phyloP scores from a whole-genome alignment of 2,329 filamentous ascomycete genomes.

The Neopestalotiopsis clavispora region DNA sequence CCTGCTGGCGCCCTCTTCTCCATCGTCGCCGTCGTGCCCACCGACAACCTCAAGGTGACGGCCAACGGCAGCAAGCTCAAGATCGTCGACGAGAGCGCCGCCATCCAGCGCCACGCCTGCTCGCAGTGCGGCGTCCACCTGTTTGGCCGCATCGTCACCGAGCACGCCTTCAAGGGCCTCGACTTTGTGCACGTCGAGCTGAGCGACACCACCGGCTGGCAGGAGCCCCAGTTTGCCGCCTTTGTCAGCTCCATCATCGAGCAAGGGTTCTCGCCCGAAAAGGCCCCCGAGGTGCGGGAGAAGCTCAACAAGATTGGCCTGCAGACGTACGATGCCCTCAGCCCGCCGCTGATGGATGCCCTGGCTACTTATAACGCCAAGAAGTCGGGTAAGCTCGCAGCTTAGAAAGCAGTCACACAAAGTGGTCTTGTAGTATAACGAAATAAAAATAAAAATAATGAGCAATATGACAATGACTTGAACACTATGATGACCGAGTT shows the following conservation, averaged over 20 bases:
- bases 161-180: constrained; percentile 71
- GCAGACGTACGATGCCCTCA: constrained; percentile 66
- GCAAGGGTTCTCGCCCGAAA: constrained; percentile 63
- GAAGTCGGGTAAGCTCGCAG: constrained; percentile 39
- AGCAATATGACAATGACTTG: too few species aligned
- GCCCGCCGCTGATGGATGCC: constrained; percentile 66
- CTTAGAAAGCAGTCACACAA: background rate
- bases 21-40: constrained; percentile 65
- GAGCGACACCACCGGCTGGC: constrained; percentile 66
- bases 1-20: constrained; percentile 67
- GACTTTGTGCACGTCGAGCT: constrained; percentile 72
- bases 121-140: constrained; percentile 64
- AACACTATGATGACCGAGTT: too few species aligned
- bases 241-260: constrained; percentile 73
- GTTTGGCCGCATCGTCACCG: constrained; percentile 67
- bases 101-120: constrained; percentile 67
- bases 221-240: constrained; percentile 72
- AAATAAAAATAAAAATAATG: background rate
- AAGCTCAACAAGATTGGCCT: constrained; percentile 60
- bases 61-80: constrained; percentile 62
- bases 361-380: constrained; percentile 61
- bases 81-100: constrained; percentile 59
- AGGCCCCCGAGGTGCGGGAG: constrained; percentile 58
- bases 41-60: constrained; percentile 58
- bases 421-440: too few species aligned